Conservation (phyloP, 2,329 filamentous ascomycete genomes). For the Penicillium capsulatum region DNA sequence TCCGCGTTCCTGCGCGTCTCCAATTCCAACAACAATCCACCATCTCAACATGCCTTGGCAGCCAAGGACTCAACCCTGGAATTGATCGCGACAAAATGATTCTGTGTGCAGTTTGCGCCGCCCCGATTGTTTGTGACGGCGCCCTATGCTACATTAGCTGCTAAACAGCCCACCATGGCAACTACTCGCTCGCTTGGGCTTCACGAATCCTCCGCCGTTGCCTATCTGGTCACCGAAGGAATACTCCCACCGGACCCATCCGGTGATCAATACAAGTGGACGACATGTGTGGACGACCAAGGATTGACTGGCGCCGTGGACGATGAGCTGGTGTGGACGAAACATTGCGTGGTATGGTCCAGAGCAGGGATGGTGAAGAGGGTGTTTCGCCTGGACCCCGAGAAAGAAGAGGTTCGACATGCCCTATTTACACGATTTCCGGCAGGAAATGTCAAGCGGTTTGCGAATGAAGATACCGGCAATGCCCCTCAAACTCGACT, state of each 20-base stretch:
- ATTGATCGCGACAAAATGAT: slow-evolving; percentile 22
- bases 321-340: slow-evolving; percentile 76
- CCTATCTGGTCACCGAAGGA: slow-evolving; percentile 75
- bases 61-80: slow-evolving; percentile 2
- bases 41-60: slow-evolving; percentile 10
- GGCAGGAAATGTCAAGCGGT: slow-evolving; percentile 31
- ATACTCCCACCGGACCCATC: slow-evolving; percentile 66
- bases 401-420: slow-evolving; percentile 81
- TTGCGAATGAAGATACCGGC: slow-evolving; percentile 2
- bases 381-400: slow-evolving; percentile 77
- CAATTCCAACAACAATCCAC: slow-evolving; percentile 15
- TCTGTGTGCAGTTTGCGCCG: slow-evolving; percentile 20
- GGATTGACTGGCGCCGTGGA: slow-evolving; percentile 49
- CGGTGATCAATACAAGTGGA: slow-evolving; percentile 67
- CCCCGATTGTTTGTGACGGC: slow-evolving; percentile 21
- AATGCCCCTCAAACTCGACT: slow-evolving; percentile 3
- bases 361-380: slow-evolving; percentile 79
- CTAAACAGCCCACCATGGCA: slow-evolving; percentile 62
- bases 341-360: slow-evolving; percentile 80
- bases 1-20: slow-evolving; percentile 31
- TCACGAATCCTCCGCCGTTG: slow-evolving; percentile 79
- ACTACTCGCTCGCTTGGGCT: slow-evolving; percentile 85
- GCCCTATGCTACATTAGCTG: slow-evolving; percentile 18
- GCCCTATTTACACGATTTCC: slow-evolving; percentile 82
- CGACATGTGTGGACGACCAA: slow-evolving; percentile 51